Percentiles rank a stretch among this genome's conserved stretches.
These are phyloP conservation scores for Colletotrichum lindemuthianum DNA, from an alignment of 2,329 filamentous ascomycete species.

Conservation along the genomic window DNA sequence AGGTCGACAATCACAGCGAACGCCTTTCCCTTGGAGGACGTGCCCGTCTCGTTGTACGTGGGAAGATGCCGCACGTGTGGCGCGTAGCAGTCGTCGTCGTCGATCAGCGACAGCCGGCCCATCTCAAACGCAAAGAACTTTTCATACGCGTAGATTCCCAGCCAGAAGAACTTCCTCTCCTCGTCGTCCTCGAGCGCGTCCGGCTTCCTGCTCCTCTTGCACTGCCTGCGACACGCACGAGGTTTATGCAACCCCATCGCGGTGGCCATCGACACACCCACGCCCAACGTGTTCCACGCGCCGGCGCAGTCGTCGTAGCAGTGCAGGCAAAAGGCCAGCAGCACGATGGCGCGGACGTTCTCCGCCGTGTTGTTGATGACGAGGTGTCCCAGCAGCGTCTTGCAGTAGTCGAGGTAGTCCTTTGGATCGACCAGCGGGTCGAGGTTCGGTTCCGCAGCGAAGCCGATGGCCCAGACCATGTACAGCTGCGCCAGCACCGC, in stretches of 20 bases:
- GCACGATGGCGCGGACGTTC: constrained; percentile 38
- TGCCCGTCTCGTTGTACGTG: neutral
- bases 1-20: constrained; percentile 20
- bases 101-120: constrained; percentile 25
- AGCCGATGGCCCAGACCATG: constrained; percentile 19
- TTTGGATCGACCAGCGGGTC: neutral
- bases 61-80: constrained; percentile 4
- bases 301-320: constrained; percentile 38
- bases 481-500: constrained; percentile 14
- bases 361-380: constrained; percentile 31
- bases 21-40: constrained; percentile 4
- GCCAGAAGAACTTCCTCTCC: constrained; percentile 19
- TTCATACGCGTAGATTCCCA: constrained; percentile 20
- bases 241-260: constrained; percentile 40
- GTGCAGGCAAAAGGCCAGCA: constrained; percentile 36
- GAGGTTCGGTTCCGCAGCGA: constrained; percentile 6
- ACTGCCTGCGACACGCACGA: neutral
- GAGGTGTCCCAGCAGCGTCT: constrained; percentile 38
- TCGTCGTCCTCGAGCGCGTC: constrained; percentile 14
- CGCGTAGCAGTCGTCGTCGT: constrained; percentile 25
- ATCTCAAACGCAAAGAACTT: constrained; percentile 28
- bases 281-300: constrained; percentile 39
- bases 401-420: constrained; percentile 35
- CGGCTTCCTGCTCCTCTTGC: neutral
- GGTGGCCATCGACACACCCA: constrained; percentile 39